phyloP scores from a whole-genome alignment of 1,284 basidiomycete species.

The Apiotrichum montevideense region DNA sequence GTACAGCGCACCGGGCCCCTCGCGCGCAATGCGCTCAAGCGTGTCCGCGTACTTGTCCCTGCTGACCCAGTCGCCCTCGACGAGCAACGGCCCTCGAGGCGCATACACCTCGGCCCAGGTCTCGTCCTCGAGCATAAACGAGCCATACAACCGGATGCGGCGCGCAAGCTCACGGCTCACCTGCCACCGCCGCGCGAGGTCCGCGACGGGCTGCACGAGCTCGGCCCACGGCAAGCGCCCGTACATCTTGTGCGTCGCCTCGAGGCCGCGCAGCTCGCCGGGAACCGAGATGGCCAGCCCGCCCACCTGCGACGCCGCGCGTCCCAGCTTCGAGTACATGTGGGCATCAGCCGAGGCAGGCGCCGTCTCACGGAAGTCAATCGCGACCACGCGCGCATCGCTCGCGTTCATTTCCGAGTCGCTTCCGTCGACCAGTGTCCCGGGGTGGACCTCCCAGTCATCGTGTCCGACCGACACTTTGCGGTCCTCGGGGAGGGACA shows the following conservation, averaged over 20 bases:
- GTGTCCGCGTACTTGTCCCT: slow-evolving; percentile 54
- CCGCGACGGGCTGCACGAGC: slow-evolving; percentile 67
- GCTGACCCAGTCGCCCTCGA: slow-evolving; percentile 66
- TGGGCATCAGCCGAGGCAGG: slow-evolving; percentile 63
- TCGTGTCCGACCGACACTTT: neutral
- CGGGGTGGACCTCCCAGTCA: neutral
- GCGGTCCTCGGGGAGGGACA: slow-evolving; percentile 59
- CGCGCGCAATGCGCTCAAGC: slow-evolving; percentile 36
- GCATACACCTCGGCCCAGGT: slow-evolving; percentile 78
- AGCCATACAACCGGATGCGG: slow-evolving; percentile 56
- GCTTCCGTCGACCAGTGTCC: neutral
- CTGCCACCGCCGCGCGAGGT: slow-evolving; percentile 63
- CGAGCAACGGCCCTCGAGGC: slow-evolving; percentile 63
- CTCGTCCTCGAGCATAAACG: slow-evolving; percentile 65
- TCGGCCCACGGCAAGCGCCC: slow-evolving; percentile 63
- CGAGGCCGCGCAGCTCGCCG: slow-evolving; percentile 74
- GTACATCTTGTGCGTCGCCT: slow-evolving; percentile 38
- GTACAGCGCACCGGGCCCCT: slow-evolving; percentile 44
- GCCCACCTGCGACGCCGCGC: slow-evolving; percentile 63
- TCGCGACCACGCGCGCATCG: slow-evolving; percentile 53
- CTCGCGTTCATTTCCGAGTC: neutral
- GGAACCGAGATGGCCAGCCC: slow-evolving; percentile 79
- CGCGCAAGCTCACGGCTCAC: slow-evolving; percentile 68
- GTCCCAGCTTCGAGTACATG: slow-evolving; percentile 72
- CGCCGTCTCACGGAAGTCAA: slow-evolving; percentile 86